phyloP scores from a whole-genome alignment of 2,329 filamentous ascomycete species.

The Emydomyces testavorans region DNA sequence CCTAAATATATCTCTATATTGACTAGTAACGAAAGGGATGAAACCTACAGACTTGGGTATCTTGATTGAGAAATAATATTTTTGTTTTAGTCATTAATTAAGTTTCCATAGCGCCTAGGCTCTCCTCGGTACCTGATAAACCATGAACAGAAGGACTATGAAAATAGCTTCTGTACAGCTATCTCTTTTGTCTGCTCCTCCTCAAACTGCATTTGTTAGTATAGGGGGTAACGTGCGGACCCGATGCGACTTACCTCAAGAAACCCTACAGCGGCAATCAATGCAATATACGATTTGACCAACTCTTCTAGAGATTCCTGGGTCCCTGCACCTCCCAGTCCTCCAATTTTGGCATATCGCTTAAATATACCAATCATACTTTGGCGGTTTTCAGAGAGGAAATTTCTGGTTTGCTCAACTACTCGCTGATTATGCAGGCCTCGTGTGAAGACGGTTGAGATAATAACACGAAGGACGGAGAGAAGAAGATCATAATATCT shows the following conservation, averaged over 20 bases:
- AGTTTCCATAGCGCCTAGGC: neutral
- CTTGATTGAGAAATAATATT: neutral
- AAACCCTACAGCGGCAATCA: slow-evolving; percentile 74
- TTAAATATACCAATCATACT: slow-evolving; percentile 86
- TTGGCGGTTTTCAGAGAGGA: slow-evolving; percentile 70
- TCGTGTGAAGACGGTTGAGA: slow-evolving; percentile 66
- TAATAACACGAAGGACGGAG: slow-evolving; percentile 68
- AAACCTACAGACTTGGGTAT: neutral
- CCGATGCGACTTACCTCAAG: slow-evolving; percentile 56
- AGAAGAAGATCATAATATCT: slow-evolving; percentile 78
- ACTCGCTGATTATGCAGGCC: slow-evolving; percentile 67
- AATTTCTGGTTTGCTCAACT: slow-evolving; percentile 62
- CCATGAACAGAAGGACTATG: neutral
- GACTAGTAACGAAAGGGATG: neutral
- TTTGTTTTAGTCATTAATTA: neutral
- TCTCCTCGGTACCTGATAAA: neutral
- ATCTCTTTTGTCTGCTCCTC: slow-evolving; percentile 3
- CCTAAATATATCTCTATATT: neutral
- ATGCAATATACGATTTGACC: slow-evolving; percentile 70
- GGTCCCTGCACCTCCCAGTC: slow-evolving; percentile 35
- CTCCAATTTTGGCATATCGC: slow-evolving; percentile 66
- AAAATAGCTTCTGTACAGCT: slow-evolving; percentile 4
- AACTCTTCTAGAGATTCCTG: slow-evolving; percentile 60
- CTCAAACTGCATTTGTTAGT: slow-evolving; percentile 9
- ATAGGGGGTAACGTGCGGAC: neutral